Evolutionary conservation across 345 rosid species (phyloP), one percentile per base, ranked within the genome.

Genomic region (Excoecaria agallocha): DNA sequence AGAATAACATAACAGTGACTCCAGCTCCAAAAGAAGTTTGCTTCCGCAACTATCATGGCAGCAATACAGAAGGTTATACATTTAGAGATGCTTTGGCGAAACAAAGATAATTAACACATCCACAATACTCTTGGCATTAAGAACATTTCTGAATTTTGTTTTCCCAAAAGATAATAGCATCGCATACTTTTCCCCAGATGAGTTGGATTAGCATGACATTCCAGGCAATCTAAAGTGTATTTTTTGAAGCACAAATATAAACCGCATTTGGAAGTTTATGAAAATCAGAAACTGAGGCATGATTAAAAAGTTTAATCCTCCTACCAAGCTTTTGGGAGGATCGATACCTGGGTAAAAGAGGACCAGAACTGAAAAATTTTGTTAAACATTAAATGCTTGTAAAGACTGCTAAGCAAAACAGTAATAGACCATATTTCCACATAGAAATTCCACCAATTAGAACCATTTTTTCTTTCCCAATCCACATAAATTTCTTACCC

Each of bases 401-500:
- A 2, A 61, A 35, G 6, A 61, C 35, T 1, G 8, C 19, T 12
- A 0, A 13, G 7, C 5, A 13, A 13, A 30, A 11, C n/a, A 35
- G 6, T 3, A 25, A 37, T 12, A 15, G 17, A 30, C 69, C 25
- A 39, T 51, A 10, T n/a, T 43, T 8, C 13, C 12, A 65, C 41
- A 8, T 65, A 39, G 52, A 65, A 43, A n/a, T 5, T 4, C 35
- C 20, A 66, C 3, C 54, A 66, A 66, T 45, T 22, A 13, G 45
- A 15, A 43, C n/a, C 49, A 38, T 9, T 11, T 1, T 25, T 22
- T 6, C 5, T 11, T 15, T 54, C 50, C 38, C 46, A 49, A 75
- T 48, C 62, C 76, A 73, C 38, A 73, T 39, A 54, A 66, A 72
- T 68, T 63, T 76, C 87, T 52, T 72, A 92, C 98, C 86, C 92